Percentiles rank a stretch among this genome's conserved stretches.
phyloP scores from a whole-genome alignment of 805 yeast genomes.

The Metschnikowia sp. region DNA sequence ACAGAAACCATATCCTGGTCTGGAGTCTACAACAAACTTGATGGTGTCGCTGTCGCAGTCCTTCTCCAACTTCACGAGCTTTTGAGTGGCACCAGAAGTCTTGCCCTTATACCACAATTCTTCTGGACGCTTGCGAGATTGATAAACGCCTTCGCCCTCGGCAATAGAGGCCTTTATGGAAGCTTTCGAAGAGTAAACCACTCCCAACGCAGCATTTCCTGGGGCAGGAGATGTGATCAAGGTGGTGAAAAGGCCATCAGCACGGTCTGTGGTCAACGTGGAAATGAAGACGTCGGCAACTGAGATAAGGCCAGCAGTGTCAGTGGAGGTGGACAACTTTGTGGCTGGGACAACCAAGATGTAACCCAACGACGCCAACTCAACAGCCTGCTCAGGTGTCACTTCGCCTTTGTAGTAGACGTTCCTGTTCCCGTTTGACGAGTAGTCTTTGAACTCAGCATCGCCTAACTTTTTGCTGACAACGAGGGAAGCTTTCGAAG shows the following conservation, averaged over 20 bases:
- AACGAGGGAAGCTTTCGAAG: conserved; percentile 21
- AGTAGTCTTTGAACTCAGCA: conserved; percentile 16
- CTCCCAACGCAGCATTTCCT: conserved; percentile 57
- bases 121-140: conserved; percentile 70
- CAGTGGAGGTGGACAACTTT: conserved; percentile 27
- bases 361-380: conserved; percentile 31
- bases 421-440: conserved; percentile 28
- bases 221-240: conserved; percentile 71
- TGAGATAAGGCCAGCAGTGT: conserved; percentile 26
- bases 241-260: conserved; percentile 82
- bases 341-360: conserved; percentile 30
- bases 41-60: conserved; percentile 95
- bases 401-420: conserved; percentile 22
- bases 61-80: conserved; percentile 56
- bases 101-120: conserved; percentile 97
- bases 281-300: conserved; percentile 46
- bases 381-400: conserved; percentile 23
- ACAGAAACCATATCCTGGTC: conserved; percentile 82
- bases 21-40: conserved; percentile 80
- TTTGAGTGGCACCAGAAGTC: conserved; percentile 94
- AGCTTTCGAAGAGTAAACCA: conserved; percentile 84
- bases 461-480: conserved; percentile 17
- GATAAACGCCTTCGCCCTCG: conserved; percentile 86
- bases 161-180: conserved; percentile 80
- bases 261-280: conserved; percentile 71